Evolutionary conservation across 2,329 filamentous ascomycete species (phyloP).

Genomic region (Tolypocladium inflatum): DNA sequence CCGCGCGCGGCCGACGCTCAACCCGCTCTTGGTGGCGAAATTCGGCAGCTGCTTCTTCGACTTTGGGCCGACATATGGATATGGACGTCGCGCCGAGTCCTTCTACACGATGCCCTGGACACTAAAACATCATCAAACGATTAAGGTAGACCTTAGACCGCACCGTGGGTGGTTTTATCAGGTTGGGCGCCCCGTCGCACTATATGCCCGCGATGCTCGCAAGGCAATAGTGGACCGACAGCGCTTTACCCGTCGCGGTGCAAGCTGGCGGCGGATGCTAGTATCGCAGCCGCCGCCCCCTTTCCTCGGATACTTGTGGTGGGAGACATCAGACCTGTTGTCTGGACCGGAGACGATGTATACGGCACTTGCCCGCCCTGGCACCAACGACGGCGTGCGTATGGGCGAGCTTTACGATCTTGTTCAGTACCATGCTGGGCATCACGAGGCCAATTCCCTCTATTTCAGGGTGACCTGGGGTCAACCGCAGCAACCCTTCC

Average conservation of each 20-base stretch:
- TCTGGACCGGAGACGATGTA: not conserved
- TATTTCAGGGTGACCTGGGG: too few relatives aligned
- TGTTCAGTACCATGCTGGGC: too few relatives aligned
- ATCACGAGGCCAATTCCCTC: too few relatives aligned
- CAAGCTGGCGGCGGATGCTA: slow-evolving; percentile 14
- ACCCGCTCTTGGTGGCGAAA: too few relatives aligned
- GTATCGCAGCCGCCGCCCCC: slow-evolving; percentile 9
- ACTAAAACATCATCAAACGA: too few relatives aligned
- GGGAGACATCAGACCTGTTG: not conserved
- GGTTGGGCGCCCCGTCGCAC: too few relatives aligned
- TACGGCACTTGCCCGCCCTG: not conserved
- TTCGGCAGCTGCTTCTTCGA: too few relatives aligned
- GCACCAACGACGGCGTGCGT: slow-evolving; percentile 2
- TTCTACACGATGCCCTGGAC: too few relatives aligned
- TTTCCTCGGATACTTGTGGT: too few relatives aligned
- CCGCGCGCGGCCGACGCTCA: not conserved
- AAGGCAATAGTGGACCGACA: not conserved
- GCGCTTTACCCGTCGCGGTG: slow-evolving; percentile 6
- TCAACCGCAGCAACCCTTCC: too few relatives aligned
- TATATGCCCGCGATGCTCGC: not conserved
- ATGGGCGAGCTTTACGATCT: slow-evolving; percentile 11
- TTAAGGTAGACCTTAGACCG: too few relatives aligned
- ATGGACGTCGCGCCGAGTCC: not conserved
- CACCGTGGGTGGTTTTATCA: too few relatives aligned
- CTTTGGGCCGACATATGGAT: not conserved